Conservation (phyloP, 306 rosid genomes). For the Sesbania bispinosa region DNA sequence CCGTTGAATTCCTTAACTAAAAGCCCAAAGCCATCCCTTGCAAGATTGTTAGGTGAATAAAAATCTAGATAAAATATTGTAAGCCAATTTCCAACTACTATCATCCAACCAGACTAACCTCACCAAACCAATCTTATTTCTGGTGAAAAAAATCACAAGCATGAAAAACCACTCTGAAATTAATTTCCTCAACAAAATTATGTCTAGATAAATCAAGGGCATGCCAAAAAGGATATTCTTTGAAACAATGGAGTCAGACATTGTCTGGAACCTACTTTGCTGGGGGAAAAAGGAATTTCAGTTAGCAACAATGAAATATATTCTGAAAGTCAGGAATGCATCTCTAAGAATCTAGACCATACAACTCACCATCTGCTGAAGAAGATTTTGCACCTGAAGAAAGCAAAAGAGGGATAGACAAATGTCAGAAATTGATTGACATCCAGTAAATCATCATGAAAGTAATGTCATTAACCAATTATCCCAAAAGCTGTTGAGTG, state of each 20-base stretch:
- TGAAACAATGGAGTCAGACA: slow-evolving; percentile 90
- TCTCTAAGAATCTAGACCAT: slow-evolving; percentile 10
- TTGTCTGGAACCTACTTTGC: slow-evolving; percentile 92
- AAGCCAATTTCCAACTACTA: background rate
- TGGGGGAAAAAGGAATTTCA: slow-evolving; percentile 36
- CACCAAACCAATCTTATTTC: background rate
- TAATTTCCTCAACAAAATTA: background rate
- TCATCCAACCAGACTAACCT: background rate
- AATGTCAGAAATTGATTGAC: slow-evolving; percentile 15
- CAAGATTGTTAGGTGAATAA: background rate
- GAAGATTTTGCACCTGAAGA: slow-evolving; percentile 93
- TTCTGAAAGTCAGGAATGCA: slow-evolving; percentile 10
- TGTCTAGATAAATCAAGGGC: background rate
- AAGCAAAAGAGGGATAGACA: background rate
- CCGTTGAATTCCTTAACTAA: background rate
- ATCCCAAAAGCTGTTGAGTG: too few relatives aligned
- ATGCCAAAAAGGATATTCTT: slow-evolving; percentile 80
- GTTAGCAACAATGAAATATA: slow-evolving; percentile 29
- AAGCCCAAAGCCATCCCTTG: background rate
- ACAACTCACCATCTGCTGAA: slow-evolving; percentile 94
- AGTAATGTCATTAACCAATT: too few relatives aligned
- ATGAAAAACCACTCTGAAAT: background rate
- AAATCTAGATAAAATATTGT: too few relatives aligned
- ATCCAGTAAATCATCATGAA: background rate
- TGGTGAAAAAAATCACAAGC: background rate